These are phyloP conservation scores for Eucalyptus cloeziana DNA, from an alignment of 345 rosid species.

Conservation along the genomic window DNA sequence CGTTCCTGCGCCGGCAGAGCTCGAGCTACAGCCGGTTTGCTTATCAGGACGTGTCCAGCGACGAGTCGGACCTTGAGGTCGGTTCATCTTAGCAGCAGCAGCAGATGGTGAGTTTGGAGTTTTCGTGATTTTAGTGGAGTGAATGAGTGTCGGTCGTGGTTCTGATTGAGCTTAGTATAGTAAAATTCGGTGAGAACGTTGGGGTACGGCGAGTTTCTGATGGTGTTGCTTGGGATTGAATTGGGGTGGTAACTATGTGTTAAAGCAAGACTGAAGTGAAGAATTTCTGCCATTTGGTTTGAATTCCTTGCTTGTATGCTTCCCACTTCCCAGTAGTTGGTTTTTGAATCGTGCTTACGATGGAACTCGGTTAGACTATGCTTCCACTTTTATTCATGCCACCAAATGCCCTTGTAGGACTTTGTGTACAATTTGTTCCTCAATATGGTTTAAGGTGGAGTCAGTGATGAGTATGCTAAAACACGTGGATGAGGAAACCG, in stretches of 20 bases:
- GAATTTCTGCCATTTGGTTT: neutral
- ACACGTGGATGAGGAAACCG: neutral
- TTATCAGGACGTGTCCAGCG: conserved; percentile 55
- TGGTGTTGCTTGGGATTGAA: neutral
- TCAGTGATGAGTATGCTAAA: neutral
- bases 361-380: neutral
- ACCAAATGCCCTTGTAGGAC: neutral
- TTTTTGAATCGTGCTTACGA: neutral
- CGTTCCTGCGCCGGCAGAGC: conserved; percentile 29
- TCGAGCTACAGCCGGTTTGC: conserved; percentile 57
- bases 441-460: neutral
- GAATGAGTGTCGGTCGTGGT: neutral
- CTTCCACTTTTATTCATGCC: no score
- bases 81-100: conserved; percentile 31
- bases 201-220: neutral
- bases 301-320: neutral
- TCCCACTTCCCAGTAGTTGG: neutral
- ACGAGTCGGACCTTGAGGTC: conserved; percentile 63
- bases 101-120: conserved; percentile 22
- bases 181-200: neutral
- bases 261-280: neutral
- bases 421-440: neutral
- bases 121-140: neutral
- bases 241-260: neutral
- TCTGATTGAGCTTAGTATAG: neutral